Evolutionary conservation across 257 asterid species (phyloP).

Genomic region (Lantana camara): DNA sequence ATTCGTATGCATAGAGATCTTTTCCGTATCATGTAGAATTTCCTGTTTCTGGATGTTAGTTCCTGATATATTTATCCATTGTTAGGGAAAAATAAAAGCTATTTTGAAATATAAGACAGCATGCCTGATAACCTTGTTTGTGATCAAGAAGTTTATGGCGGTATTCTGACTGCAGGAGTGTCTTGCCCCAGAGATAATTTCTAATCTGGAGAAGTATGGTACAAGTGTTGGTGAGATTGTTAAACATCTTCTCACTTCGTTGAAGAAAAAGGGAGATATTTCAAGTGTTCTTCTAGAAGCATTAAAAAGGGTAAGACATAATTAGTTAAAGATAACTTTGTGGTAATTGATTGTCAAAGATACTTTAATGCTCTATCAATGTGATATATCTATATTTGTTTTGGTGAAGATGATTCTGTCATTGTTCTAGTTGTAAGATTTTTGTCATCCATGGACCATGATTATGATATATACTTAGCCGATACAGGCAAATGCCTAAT

Average conservation of each 20-base stretch:
- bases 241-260: slow-evolving; percentile 75
- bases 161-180: slow-evolving; percentile 58
- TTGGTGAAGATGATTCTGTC: not conserved
- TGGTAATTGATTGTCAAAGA: not conserved
- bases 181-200: slow-evolving; percentile 81
- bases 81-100: slow-evolving; percentile 12
- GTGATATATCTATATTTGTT: not conserved
- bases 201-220: slow-evolving; percentile 69
- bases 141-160: slow-evolving; percentile 21
- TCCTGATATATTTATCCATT: slow-evolving; percentile 18
- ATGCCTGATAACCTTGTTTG: slow-evolving; percentile 1
- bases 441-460: not conserved
- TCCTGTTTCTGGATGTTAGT: not conserved
- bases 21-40: slow-evolving; percentile 11
- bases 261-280: slow-evolving; percentile 72
- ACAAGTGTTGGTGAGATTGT: slow-evolving; percentile 72
- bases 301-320: slow-evolving; percentile 62
- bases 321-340: no score
- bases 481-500: slow-evolving; percentile 2
- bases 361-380: not conserved
- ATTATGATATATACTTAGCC: not conserved
- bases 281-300: slow-evolving; percentile 69
- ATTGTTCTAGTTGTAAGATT: not conserved
- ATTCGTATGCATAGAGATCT: slow-evolving; percentile 2
- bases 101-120: not conserved